Percentiles rank a stretch among this genome's conserved stretches.
Evolutionary conservation across 257 asterid species (phyloP).

Genomic region (Ocimum tenuiflorum): DNA sequence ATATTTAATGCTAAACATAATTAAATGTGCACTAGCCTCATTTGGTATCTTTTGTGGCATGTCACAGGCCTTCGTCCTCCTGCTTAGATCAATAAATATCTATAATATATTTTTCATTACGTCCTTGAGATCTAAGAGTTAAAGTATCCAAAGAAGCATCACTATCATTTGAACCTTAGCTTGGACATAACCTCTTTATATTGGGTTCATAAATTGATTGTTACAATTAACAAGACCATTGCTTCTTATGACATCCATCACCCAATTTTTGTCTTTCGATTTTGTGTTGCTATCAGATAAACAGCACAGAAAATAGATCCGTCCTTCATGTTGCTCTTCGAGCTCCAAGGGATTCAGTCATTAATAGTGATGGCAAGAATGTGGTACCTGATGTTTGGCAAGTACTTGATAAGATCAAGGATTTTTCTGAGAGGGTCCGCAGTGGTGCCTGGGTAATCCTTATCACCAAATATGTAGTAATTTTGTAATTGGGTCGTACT

Average conservation of each 20-base stretch:
- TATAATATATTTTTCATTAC: not conserved
- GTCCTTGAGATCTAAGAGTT: not conserved
- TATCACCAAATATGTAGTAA: not conserved
- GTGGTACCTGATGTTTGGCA: constrained; percentile 98
- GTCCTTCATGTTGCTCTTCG: constrained; percentile 98
- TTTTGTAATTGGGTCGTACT: not conserved
- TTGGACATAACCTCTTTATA: not conserved
- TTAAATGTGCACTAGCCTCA: not conserved
- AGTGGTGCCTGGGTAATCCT: constrained; percentile 91
- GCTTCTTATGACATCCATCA: not conserved
- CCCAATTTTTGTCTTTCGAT: constrained; percentile 7
- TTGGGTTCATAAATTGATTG: not conserved
- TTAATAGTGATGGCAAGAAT: constrained; percentile 87
- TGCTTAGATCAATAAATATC: constrained; percentile 2
- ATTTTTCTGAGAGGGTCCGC: constrained; percentile 88
- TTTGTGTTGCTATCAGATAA: constrained; percentile 52
- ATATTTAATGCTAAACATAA: too few species aligned
- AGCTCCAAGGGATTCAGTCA: constrained; percentile 73
- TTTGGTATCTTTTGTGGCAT: not conserved
- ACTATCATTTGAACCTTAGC: constrained; percentile 1
- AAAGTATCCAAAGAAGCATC: not conserved
- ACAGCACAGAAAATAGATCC: constrained; percentile 86
- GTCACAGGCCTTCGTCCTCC: constrained; percentile 10
- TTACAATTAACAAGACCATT: not conserved
- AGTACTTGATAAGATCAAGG: constrained; percentile 86